A percentile compares a stretch with the other conserved stretches of the same genome.
Conservation (phyloP, 306 rosid genomes). For the Glycyrrhiza uralensis region DNA sequence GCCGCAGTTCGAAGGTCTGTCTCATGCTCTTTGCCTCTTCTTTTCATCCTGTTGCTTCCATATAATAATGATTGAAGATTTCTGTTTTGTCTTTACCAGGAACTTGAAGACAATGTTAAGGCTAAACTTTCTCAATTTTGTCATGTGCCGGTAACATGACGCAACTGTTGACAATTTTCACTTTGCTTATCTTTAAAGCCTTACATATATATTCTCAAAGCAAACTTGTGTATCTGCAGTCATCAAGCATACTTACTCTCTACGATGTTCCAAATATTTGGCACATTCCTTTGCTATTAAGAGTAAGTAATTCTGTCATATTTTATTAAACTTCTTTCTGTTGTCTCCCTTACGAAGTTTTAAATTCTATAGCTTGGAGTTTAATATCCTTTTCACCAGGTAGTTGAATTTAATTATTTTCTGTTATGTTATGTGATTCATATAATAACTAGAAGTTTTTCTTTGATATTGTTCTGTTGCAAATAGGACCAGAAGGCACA, state of each 20-base stretch:
- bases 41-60: conserved; percentile 1
- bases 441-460: conserved; percentile 2
- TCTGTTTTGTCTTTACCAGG: conserved; percentile 41
- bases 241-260: conserved; percentile 64
- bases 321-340: background rate
- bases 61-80: conserved; percentile 7
- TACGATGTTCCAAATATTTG: conserved; percentile 93
- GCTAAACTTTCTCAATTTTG: conserved; percentile 79
- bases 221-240: conserved; percentile 41
- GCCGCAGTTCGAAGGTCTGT: conserved; percentile 75
- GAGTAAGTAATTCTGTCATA: conserved; percentile 46
- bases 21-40: conserved; percentile 16
- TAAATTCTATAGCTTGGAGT: background rate
- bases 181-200: background rate
- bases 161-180: conserved; percentile 2
- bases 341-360: background rate
- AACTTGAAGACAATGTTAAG: conserved; percentile 66
- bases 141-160: conserved; percentile 73
- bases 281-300: conserved; percentile 86
- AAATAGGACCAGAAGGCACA: conserved; percentile 83
- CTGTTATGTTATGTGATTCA: background rate
- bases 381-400: background rate
- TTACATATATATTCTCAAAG: conserved; percentile 9
- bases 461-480: conserved; percentile 15
- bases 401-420: background rate